A percentile compares a stretch with the other conserved stretches of the same genome.
Conservation (phyloP, 306 rosid species). For the Malus domestica region ASM211411v1 NC_041792.1:18053907-18054406, state of each 20-base stretch:
- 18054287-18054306: slow-evolving; percentile 8
- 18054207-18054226: not conserved
- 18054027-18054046: not conserved
- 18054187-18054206: not conserved
- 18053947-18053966: not conserved
- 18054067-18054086: not conserved
- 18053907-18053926: not conserved
- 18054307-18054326: slow-evolving; percentile 37
- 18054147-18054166: not conserved
- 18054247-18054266: not conserved
- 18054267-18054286: not conserved
- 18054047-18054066: no score
- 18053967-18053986: not conserved
- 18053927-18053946: not conserved
- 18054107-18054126: no score
- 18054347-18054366: slow-evolving; percentile 47
- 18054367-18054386: slow-evolving; percentile 41
- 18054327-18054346: slow-evolving; percentile 46
- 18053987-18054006: not conserved
- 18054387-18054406: slow-evolving; percentile 25
- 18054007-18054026: not conserved
- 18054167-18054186: slow-evolving; percentile 2
- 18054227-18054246: not conserved
- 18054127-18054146: not conserved
- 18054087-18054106: not conserved